Conservation (phyloP, 176 grass and related monocot species). For the Tillandsia fasciculata region DNA sequence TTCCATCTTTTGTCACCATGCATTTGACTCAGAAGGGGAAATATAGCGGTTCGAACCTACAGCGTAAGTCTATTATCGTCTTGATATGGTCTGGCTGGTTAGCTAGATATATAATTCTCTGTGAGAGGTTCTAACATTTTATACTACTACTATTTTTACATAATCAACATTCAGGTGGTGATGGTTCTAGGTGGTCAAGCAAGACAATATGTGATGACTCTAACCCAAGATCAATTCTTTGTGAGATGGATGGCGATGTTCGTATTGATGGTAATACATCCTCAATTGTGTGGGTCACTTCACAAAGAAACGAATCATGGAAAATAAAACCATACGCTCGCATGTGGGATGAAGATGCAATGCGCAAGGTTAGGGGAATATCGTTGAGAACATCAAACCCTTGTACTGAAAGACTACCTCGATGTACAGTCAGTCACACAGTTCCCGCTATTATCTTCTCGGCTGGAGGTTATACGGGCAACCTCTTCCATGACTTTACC, state of each 20-base stretch:
- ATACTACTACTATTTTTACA: too few relatives aligned
- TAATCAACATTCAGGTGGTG: not conserved
- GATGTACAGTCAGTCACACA: slow-evolving; percentile 30
- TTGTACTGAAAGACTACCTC: not conserved
- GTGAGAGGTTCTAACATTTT: too few relatives aligned
- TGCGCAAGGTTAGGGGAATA: slow-evolving; percentile 13
- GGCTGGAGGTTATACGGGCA: slow-evolving; percentile 31
- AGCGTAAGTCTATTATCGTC: too few relatives aligned
- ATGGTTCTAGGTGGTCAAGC: not conserved
- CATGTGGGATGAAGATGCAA: slow-evolving; percentile 25
- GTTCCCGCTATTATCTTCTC: slow-evolving; percentile 57
- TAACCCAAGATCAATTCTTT: slow-evolving; percentile 21
- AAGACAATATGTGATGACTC: slow-evolving; percentile 42
- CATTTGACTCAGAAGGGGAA: too few relatives aligned
- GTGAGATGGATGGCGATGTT: slow-evolving; percentile 52
- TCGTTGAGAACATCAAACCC: slow-evolving; percentile 27
- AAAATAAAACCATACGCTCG: slow-evolving; percentile 41
- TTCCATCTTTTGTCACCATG: too few relatives aligned
- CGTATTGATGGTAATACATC: slow-evolving; percentile 36
- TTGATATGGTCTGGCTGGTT: too few relatives aligned
- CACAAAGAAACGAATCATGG: slow-evolving; percentile 8
- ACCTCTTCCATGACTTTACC: slow-evolving; percentile 54
- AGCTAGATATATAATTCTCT: too few relatives aligned
- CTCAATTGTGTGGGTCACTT: slow-evolving; percentile 29
- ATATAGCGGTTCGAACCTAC: too few relatives aligned